Percentiles rank a stretch among this genome's conserved stretches.
phyloP scores from a whole-genome alignment of 805 yeast species.

The Naumovozyma castellii region DNA sequence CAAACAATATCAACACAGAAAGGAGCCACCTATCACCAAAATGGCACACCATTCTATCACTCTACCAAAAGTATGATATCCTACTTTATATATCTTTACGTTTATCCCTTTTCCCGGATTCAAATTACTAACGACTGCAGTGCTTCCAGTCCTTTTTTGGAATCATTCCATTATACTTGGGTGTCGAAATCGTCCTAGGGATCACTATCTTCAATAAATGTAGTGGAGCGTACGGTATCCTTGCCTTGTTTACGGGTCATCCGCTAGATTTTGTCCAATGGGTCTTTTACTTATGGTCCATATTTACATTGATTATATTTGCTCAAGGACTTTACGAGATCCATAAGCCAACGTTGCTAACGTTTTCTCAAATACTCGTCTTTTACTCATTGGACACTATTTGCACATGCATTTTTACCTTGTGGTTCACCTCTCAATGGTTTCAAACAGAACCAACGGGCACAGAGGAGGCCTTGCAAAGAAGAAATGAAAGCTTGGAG shows the following conservation, averaged over 20 bases:
- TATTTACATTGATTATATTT: constrained; percentile 55
- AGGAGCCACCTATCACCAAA: neutral
- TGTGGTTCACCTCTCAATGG: constrained; percentile 72
- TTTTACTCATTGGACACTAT: constrained; percentile 60
- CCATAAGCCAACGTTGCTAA: constrained; percentile 46
- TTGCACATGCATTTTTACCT: constrained; percentile 56
- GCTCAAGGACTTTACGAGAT: constrained; percentile 47
- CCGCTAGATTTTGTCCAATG: constrained; percentile 77
- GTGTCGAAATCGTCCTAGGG: constrained; percentile 74
- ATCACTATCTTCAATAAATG: constrained; percentile 77
- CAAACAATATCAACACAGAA: neutral
- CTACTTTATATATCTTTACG: neutral
- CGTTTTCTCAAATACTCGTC: constrained; percentile 52
- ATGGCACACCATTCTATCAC: neutral
- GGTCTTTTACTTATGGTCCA: constrained; percentile 61
- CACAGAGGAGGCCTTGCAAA: neutral
- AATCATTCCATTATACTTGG: constrained; percentile 68
- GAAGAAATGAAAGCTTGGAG: constrained; percentile 18
- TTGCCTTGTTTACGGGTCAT: constrained; percentile 83
- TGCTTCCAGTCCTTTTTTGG: constrained; percentile 49
- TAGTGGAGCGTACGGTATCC: constrained; percentile 77
- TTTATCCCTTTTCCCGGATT: neutral
- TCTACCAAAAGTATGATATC: constrained; percentile 17
- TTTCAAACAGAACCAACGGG: constrained; percentile 35
- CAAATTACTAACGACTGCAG: constrained; percentile 1